Conservation (phyloP, 495 filamentous ascomycete genomes). For the Tuber melanosporum region DNA sequence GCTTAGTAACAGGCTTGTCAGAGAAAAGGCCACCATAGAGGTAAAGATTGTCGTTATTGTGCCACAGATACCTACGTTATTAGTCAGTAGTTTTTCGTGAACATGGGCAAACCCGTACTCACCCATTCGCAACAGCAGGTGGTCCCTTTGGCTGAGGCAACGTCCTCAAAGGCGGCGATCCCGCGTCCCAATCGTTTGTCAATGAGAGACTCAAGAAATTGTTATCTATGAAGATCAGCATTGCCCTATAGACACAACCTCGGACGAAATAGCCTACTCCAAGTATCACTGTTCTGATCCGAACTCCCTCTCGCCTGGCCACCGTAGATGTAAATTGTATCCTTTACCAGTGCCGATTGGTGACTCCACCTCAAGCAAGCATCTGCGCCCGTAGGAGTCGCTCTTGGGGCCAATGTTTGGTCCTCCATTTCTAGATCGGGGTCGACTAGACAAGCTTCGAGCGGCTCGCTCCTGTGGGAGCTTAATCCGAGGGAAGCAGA, state of each 20-base stretch:
- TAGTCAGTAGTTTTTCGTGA: not conserved
- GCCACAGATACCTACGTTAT: slow-evolving; percentile 55
- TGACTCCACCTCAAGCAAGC: slow-evolving; percentile 63
- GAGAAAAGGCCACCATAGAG: slow-evolving; percentile 69
- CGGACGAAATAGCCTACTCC: slow-evolving; percentile 51
- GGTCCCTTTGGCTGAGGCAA: slow-evolving; percentile 62
- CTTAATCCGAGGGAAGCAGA: slow-evolving; percentile 4
- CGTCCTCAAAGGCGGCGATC: slow-evolving; percentile 53
- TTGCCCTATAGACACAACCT: slow-evolving; percentile 34
- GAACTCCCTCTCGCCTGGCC: slow-evolving; percentile 52
- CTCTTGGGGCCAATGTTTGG: not conserved
- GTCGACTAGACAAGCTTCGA: slow-evolving; percentile 5
- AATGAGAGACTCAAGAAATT: slow-evolving; percentile 62
- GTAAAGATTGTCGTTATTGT: slow-evolving; percentile 58
- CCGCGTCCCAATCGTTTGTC: slow-evolving; percentile 60
- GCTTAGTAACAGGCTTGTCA: slow-evolving; percentile 48
- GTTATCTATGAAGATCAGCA: slow-evolving; percentile 50
- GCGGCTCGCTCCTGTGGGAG: not conserved
- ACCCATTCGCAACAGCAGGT: slow-evolving; percentile 60
- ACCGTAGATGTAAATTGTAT: slow-evolving; percentile 70
- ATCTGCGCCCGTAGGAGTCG: slow-evolving; percentile 48
- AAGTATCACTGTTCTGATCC: slow-evolving; percentile 54
- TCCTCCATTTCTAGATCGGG: slow-evolving; percentile 12
- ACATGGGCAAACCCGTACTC: not conserved
- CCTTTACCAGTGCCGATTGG: slow-evolving; percentile 64